These are phyloP conservation scores for Glarea lozoyensis DNA, from an alignment of 495 filamentous ascomycete species.

Conservation along the genomic window DNA sequence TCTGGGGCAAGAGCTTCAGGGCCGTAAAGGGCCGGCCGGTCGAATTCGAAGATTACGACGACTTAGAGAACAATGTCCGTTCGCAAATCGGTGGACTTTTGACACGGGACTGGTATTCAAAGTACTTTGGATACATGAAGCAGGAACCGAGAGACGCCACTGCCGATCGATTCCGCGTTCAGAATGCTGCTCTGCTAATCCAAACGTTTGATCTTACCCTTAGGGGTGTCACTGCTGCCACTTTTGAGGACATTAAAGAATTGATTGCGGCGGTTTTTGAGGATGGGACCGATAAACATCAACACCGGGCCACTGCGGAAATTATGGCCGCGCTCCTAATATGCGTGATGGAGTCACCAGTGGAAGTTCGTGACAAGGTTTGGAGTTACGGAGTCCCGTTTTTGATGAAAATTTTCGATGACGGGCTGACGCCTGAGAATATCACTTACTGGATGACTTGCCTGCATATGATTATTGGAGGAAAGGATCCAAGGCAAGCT, in stretches of 20 bases:
- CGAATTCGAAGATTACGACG: constrained; percentile 71
- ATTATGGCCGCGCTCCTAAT: constrained; percentile 80
- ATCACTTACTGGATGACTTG: constrained; percentile 89
- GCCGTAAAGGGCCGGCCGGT: constrained; percentile 63
- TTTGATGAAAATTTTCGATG: constrained; percentile 72
- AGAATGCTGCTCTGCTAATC: constrained; percentile 74
- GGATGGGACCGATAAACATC: constrained; percentile 94
- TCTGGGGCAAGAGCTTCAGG: constrained; percentile 80
- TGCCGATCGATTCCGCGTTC: constrained; percentile 81
- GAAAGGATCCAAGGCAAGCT: constrained; percentile 75
- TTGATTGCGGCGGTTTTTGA: constrained; percentile 66
- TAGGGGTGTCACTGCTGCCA: constrained; percentile 61
- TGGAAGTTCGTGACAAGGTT: constrained; percentile 59
- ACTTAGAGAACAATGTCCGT: constrained; percentile 66
- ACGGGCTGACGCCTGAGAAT: constrained; percentile 91
- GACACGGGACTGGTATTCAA: constrained; percentile 75
- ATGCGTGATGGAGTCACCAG: constrained; percentile 60
- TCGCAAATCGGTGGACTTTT: constrained; percentile 72
- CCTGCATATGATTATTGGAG: constrained; percentile 70
- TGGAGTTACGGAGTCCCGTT: constrained; percentile 91
- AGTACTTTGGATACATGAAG: constrained; percentile 87
- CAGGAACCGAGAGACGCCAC: constrained; percentile 85
- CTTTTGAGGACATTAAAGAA: constrained; percentile 81
- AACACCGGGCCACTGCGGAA: constrained; percentile 91
- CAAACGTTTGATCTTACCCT: constrained; percentile 84